phyloP scores from a whole-genome alignment of 2,329 filamentous ascomycete genomes.

The Chaetothyriales sp. region DNA sequence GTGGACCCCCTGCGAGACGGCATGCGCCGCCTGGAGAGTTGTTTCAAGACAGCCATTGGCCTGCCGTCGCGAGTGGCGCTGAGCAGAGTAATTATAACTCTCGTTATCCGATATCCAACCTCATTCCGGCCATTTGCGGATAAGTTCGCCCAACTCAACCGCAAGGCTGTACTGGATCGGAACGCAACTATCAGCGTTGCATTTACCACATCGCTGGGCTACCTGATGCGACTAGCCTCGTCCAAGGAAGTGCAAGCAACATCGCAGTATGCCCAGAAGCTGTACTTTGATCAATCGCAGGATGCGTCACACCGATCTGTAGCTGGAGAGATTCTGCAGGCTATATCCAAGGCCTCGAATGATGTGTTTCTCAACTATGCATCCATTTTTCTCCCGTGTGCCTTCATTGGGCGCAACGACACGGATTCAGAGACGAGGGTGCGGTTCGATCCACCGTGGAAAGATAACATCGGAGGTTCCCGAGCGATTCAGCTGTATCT shows the following conservation, averaged over 20 bases:
- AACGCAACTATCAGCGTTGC: constrained; percentile 88
- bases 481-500: constrained; percentile 74
- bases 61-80: constrained; percentile 91
- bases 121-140: constrained; percentile 64
- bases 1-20: constrained; percentile 49
- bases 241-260: constrained; percentile 45
- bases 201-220: constrained; percentile 76
- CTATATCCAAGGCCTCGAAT: constrained; percentile 72
- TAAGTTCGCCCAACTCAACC: constrained; percentile 60
- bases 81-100: constrained; percentile 66
- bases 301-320: constrained; percentile 62
- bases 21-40: constrained; percentile 56
- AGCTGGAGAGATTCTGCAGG: constrained; percentile 67
- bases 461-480: constrained; percentile 73
- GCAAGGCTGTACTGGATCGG: constrained; percentile 72
- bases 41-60: constrained; percentile 75
- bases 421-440: constrained; percentile 64
- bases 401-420: constrained; percentile 80
- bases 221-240: constrained; percentile 56
- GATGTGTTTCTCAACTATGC: constrained; percentile 75
- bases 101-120: constrained; percentile 65
- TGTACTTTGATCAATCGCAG: constrained; percentile 65
- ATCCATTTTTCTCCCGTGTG: constrained; percentile 63
- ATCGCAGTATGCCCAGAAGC: constrained; percentile 43
- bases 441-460: constrained; percentile 76